Evolutionary conservation across 257 asterid species (phyloP).

Genomic region (Lycium ferocissimum): DNA sequence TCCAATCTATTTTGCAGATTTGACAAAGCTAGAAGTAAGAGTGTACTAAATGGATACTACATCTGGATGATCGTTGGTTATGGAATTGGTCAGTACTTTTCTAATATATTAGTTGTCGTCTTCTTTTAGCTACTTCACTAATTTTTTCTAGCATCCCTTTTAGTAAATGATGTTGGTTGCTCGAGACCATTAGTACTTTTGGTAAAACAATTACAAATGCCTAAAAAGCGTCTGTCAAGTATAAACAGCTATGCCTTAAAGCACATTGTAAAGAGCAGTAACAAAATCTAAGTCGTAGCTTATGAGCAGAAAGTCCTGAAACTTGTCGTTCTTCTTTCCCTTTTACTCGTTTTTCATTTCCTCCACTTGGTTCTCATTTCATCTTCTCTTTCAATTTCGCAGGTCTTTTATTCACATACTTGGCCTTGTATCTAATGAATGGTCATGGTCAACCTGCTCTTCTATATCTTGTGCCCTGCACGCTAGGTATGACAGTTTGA

Average conservation of each 20-base stretch:
- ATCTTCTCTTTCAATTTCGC: constrained; percentile 10
- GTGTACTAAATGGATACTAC: constrained; percentile 75
- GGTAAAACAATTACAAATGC: not conserved
- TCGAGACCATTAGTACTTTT: not conserved
- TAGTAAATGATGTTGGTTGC: not conserved
- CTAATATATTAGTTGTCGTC: not conserved
- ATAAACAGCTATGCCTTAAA: not conserved
- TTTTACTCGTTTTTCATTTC: not conserved
- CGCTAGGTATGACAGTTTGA: constrained; percentile 48
- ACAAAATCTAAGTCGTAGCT: not conserved
- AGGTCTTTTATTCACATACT: constrained; percentile 57
- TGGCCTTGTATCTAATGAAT: constrained; percentile 58
- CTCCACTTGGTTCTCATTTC: not conserved
- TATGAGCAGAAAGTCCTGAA: not conserved
- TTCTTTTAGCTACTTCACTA: not conserved
- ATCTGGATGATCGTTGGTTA: constrained; percentile 88
- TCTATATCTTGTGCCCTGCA: constrained; percentile 72
- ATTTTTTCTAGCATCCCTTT: not conserved
- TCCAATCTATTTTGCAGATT: constrained; percentile 60
- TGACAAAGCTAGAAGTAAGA: constrained; percentile 81
- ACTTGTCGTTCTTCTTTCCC: not conserved
- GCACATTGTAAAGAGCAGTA: constrained; percentile 16
- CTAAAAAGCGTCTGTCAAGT: not conserved
- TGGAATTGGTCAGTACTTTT: constrained; percentile 76
- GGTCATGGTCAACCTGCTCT: constrained; percentile 73